phyloP scores from a whole-genome alignment of 1,284 basidiomycete genomes.

The Cutaneotrichosporon curvatum region DNA sequence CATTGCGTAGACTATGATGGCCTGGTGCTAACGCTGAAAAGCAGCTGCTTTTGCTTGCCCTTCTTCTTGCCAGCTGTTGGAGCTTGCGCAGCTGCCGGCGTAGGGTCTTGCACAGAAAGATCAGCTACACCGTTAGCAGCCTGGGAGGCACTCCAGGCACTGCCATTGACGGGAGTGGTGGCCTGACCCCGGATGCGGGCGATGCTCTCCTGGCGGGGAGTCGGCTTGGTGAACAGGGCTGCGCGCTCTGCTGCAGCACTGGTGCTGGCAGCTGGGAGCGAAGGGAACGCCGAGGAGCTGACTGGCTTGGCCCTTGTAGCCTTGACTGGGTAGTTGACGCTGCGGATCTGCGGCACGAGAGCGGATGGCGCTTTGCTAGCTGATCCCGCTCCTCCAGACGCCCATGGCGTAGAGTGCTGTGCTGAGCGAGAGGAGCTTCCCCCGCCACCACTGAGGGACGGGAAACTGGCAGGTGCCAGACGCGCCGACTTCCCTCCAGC shows the following conservation, averaged over 20 bases:
- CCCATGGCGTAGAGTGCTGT: conserved; percentile 39
- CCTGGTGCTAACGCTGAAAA: conserved; percentile 56
- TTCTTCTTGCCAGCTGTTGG: conserved; percentile 47
- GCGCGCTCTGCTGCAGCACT: conserved; percentile 35
- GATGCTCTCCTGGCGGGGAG: conserved; percentile 59
- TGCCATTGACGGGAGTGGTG: conserved; percentile 43
- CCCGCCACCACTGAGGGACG: conserved; percentile 22
- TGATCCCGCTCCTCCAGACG: conserved; percentile 37
- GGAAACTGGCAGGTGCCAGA: conserved; percentile 25
- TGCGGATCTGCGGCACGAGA: conserved; percentile 32
- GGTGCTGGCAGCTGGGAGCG: conserved; percentile 55
- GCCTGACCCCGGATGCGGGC: conserved; percentile 60
- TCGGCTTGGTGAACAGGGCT: conserved; percentile 50
- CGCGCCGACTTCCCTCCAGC: conserved; percentile 11
- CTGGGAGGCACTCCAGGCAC: conserved; percentile 16
- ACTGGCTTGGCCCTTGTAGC: conserved; percentile 13
- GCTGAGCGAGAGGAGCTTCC: conserved; percentile 11
- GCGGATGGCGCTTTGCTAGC: conserved; percentile 27
- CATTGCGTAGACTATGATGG: conserved; percentile 11
- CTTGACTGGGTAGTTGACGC: conserved; percentile 33
- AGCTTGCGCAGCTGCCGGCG: not conserved
- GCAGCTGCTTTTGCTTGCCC: conserved; percentile 72
- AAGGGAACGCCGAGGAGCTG: conserved; percentile 58
- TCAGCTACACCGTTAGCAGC: conserved; percentile 16
- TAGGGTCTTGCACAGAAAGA: conserved; percentile 15